Base-by-base conservation (phyloP, 768 basidiomycete species). In the Calocera cornea region DNA sequence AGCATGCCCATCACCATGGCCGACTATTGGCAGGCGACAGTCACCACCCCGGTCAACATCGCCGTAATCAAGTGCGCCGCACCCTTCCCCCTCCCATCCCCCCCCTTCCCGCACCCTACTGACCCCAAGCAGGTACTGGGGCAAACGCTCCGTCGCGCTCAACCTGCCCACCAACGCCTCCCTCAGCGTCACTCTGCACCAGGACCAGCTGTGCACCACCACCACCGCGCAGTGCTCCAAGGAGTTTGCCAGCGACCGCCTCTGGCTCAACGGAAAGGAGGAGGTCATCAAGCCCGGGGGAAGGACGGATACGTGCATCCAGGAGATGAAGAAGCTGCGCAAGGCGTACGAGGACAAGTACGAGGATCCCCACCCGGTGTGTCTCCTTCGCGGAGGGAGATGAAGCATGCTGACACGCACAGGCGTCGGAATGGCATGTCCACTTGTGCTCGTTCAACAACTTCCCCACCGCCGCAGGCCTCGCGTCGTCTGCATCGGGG, bases 161-260 rank as follows among this genome's bases (percentile, higher is more conserved):
- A 97, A 97, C 75, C 81, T 99, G 67, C 97, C 97, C 49, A 97
- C 94, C 70, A 99, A 99, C 79, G 92, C 93, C 0, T 98, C 95
- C 11, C 85, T 99, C n/a, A 97, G 95, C 7, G 91, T 98, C 63
- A 98, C 97, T 1, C 88, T 99, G 70, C 89, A 89, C 73, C 97
- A 98, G 78, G 94, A 98, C 78, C 90, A 98, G 73, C 84, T 99
- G 11, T 84, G 92, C 68, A 91, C 92, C 0, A 95, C 92, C 8
- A 99, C 97, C 1, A 92, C 95, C 1, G 92, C 93, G 2, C 87
- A 92, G 27, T 88, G 89, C 1, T 90, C 93, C 73, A 79, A 86
- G 0, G 79, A 83, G 1, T 95, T 92, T 74, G 75, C 81, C 29
- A 77, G 83, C 66, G 95, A 98, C 76, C 80, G 84, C 65, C 82